phyloP scores from a whole-genome alignment of 1,284 basidiomycete species.

The Tilletia horrida region DNA sequence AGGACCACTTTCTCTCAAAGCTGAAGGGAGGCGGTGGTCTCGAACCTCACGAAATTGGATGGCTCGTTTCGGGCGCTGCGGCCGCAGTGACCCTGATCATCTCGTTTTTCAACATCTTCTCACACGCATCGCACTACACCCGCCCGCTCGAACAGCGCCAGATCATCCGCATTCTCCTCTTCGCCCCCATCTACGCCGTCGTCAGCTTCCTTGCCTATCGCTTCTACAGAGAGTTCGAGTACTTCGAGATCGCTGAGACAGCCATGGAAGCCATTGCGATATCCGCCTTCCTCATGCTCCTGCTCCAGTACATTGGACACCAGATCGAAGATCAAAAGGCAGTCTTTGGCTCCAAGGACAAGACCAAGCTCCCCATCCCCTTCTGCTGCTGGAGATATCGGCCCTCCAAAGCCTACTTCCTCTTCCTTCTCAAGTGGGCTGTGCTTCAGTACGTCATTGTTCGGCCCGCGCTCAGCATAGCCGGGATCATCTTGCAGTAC shows the following conservation, averaged over 20 bases:
- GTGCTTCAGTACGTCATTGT: conserved; percentile 36
- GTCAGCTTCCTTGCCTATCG: conserved; percentile 28
- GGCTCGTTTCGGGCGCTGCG: conserved; percentile 69
- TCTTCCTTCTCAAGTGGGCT: conserved; percentile 32
- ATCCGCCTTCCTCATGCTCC: conserved; percentile 61
- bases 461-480: conserved; percentile 28
- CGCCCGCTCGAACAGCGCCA: conserved; percentile 70
- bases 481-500: conserved; percentile 30
- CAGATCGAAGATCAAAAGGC: conserved; percentile 62
- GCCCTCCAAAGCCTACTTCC: conserved; percentile 36
- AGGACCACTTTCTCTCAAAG: conserved; percentile 9
- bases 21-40: not conserved
- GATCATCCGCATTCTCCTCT: conserved; percentile 59
- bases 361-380: conserved; percentile 69
- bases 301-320: conserved; percentile 77
- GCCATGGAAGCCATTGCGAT: conserved; percentile 67
- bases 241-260: conserved; percentile 47
- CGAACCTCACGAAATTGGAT: conserved; percentile 61
- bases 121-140: conserved; percentile 65
- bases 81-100: conserved; percentile 54
- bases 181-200: conserved; percentile 48
- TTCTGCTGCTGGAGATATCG: conserved; percentile 57
- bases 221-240: conserved; percentile 27
- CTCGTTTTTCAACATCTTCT: conserved; percentile 57
- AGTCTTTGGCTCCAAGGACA: conserved; percentile 75